Evolutionary conservation across 225 moss, liverwort and hornwort species (phyloP).

Genomic region (Asterella californica): DNA sequence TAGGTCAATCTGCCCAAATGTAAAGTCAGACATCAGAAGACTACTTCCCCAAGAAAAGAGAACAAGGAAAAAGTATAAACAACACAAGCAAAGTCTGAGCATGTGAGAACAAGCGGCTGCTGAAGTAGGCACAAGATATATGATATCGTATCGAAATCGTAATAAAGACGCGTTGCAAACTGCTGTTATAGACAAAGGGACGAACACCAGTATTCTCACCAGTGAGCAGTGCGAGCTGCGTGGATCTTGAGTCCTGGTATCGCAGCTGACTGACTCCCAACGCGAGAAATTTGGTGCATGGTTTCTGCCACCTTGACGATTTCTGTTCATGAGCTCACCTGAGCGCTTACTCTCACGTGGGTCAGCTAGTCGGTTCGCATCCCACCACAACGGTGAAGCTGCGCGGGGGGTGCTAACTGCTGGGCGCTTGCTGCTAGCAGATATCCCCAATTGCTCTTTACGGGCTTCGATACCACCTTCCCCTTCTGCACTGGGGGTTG

Average conservation of each 20-base stretch:
- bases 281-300: neutral
- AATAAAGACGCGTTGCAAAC: neutral
- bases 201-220: neutral
- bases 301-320: neutral
- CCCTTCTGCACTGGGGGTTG: neutral
- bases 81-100: neutral
- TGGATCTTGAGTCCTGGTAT: neutral
- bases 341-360: neutral
- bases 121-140: too few species aligned
- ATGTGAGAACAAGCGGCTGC: neutral
- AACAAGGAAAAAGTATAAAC: neutral
- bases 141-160: neutral
- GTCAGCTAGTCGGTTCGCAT: constrained; percentile 7
- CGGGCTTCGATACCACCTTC: neutral
- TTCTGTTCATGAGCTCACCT: neutral
- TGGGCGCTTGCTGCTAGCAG: constrained; percentile 2
- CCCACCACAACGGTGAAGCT: neutral
- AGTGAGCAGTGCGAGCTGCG: neutral
- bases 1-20: constrained; percentile 2
- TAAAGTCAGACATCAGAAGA: neutral
- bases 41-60: neutral
- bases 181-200: neutral
- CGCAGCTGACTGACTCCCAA: neutral
- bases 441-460: neutral
- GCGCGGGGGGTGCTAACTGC: neutral